Base-by-base conservation (phyloP, 495 filamentous ascomycete species). In the Hypoxylon lienhwacheense region DNA sequence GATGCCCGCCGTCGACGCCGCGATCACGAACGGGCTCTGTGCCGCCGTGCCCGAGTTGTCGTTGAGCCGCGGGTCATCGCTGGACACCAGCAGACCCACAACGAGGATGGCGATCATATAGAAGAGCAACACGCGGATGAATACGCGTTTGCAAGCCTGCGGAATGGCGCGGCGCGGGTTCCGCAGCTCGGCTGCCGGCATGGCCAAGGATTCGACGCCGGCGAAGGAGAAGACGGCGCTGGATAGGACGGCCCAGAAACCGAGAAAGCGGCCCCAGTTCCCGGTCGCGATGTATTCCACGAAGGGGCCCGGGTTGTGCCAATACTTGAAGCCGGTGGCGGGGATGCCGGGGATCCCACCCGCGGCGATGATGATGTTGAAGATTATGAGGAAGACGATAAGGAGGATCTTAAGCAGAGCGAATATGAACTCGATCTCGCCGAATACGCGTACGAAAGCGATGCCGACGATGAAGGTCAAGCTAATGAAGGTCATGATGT, bases 11-110 rank as follows among this genome's bases (percentile, higher is more conserved):
- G 78, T 70, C n/a, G 74, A 68, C 20, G 87, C 82, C 0, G 87
- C 84, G 33, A 90, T 77, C 0, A 88, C 87, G 53, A 89, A 87
- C 3, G 87, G 87, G n/a, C 77, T 87, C 37, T 81, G 84, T 20
- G 82, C 79, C 44, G 80, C 59, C 48, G 55, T 66, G 68, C 72
- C 56, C 62, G 77, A 59, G 66, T 75, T 67, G 3, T 75, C 69
- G 29, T 83, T 79, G 37, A 88, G 75, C 26, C 74, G 81, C 0
- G 79, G 74, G 35, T 78, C 75, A 51, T 82, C 75, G 43, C 77
- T 80, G 0, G 83, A 77, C 0, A 91, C 80, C n/a, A 90, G 73
- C 53, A 90, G 65, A n/a, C 84, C 84, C 59, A 68, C 75, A 53
- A 84, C 72, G 11, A 86, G 59, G 4, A 80, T 73, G 35, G 77